A percentile compares a stretch with the other conserved stretches of the same genome.
Conservation (phyloP, 129 eudicot species). For the Pittosporum tobira region DNA sequence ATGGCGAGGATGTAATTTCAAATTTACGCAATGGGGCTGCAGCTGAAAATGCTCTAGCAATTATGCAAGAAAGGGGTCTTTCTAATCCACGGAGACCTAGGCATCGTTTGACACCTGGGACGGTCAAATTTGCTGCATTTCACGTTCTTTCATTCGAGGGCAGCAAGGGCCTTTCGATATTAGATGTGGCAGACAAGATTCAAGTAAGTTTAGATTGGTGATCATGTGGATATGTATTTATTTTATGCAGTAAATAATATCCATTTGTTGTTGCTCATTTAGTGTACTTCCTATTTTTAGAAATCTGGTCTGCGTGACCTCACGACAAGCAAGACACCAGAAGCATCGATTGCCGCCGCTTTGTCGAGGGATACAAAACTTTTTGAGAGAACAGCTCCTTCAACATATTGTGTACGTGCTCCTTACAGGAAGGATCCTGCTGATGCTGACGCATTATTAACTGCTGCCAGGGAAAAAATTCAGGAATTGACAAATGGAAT, state of each 20-base stretch:
- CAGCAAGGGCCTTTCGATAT: slow-evolving; percentile 64
- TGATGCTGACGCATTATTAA: slow-evolving; percentile 51
- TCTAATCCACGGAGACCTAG: slow-evolving; percentile 70
- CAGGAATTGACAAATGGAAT: slow-evolving; percentile 50
- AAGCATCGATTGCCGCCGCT: slow-evolving; percentile 94
- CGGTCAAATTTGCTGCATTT: slow-evolving; percentile 94
- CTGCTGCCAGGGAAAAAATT: slow-evolving; percentile 70
- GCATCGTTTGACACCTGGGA: slow-evolving; percentile 95
- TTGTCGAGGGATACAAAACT: slow-evolving; percentile 92
- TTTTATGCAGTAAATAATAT: not conserved
- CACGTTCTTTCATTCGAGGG: slow-evolving; percentile 91
- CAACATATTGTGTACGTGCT: slow-evolving; percentile 71
- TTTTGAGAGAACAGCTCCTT: slow-evolving; percentile 94
- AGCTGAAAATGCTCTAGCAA: slow-evolving; percentile 74
- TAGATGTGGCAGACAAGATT: slow-evolving; percentile 82
- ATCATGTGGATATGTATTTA: not conserved
- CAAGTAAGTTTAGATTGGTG: slow-evolving; percentile 37
- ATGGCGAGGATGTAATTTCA: slow-evolving; percentile 56
- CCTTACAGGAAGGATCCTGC: slow-evolving; percentile 83
- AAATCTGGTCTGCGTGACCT: slow-evolving; percentile 91
- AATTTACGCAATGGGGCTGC: slow-evolving; percentile 76
- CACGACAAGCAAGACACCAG: slow-evolving; percentile 90
- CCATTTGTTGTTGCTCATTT: not conserved
- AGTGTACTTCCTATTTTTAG: slow-evolving; percentile 23
- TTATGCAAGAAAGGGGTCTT: slow-evolving; percentile 80